Evolutionary conservation across 2,329 filamentous ascomycete genomes (phyloP), one percentile per base, ranked within the genome.

Genomic region (Colletotrichum somersetense): DNA sequence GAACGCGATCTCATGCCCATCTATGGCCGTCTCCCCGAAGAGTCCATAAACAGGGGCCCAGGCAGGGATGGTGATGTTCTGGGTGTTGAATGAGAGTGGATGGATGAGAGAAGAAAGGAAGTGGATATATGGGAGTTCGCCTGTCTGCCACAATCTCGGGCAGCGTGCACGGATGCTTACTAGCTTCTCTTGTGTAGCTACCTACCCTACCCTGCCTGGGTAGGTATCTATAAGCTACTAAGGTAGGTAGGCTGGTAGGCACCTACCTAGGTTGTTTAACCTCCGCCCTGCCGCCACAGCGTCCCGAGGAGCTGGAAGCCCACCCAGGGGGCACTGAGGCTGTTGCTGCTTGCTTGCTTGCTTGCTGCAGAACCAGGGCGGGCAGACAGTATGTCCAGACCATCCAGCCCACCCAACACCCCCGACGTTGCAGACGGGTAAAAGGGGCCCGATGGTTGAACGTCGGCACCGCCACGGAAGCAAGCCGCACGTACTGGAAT

Each of bases 271-370:
- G 44, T 26, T 52, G n/a, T 52, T 61, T 71, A 63, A 44, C 66
- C 59, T 71, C 58, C 65, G 53, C 65, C 65, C 46, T 69, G 69
- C 46, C 69, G 65, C 69, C 59, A 30, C 30, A 30, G 66, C 52
- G 69, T 69, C 66, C 70, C 70, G 61, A 70, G 70, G 40, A 70
- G 46, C 70, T 70, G 70, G 70, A 70, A 63, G 65, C 50, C 67
- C 65, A 42, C 59, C 48, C 6, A 30, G 30, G 30, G 23, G 26
- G 40, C 23, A 33, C 33, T 50, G 46, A 42, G 33, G 33, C 64
- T 48, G 42, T 42, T 26, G 26, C 52, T 30, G 33, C 52, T 53
- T 30, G 50, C 52, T 55, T 16, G 38, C 26, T n/a, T 26, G 26
- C 52, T 55, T 55, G 53, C 53, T 56, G 53, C 53, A 38, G 33